Base-by-base conservation (phyloP, 371 early-diverging fungal genomes). In the Fennellomyces sp. region DNA sequence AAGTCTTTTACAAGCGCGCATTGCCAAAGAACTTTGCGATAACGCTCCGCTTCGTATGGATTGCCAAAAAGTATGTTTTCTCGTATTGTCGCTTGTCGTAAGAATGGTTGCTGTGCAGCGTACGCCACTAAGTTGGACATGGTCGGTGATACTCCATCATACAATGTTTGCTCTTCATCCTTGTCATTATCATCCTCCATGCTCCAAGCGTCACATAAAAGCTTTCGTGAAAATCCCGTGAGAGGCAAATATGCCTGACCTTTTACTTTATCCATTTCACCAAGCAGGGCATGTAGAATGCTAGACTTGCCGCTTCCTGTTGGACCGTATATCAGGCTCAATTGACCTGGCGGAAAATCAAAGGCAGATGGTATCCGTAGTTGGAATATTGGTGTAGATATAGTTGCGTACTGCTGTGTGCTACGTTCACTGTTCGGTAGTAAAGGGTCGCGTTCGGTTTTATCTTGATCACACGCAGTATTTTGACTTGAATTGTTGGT, bases 1-100 rank as follows among this genome's bases (percentile, higher is more conserved):
- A 97, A 73, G 69, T 97, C 97, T 5, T 88, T 72, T 51, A 76
- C 75, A 48, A 91, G 68, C 10, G 89, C 89, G 41, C 89, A 89
- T 26, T 75, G 75, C 5, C 72, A 67, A n/a, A 93, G 61, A 2
- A 89, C 86, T 52, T 84, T 74, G 35, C 84, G 80, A 61, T 92
- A 92, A 15, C 90, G 82, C 2, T 66, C 79, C 31, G 75, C 69
- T 47, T 91, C 84, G 53, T 78, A 94, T 6, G 72, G 72, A 51
- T 80, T 66, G 38, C 95, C 95, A 72, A 96, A 96, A 30, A 94
- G 64, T 49, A 96, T 91, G 61, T 96, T 96, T 47, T 93, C 89
- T 36, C 89, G 84, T 35, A 95, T 85, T 0, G 92, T 83, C 13
- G 85, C 90, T 57, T 94, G 92, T 50, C 85, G 86, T 30, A 94